Percentiles rank a stretch among this genome's conserved stretches.
phyloP scores from a whole-genome alignment of 257 asterid genomes.

The Marsdenia floribunda region DNA sequence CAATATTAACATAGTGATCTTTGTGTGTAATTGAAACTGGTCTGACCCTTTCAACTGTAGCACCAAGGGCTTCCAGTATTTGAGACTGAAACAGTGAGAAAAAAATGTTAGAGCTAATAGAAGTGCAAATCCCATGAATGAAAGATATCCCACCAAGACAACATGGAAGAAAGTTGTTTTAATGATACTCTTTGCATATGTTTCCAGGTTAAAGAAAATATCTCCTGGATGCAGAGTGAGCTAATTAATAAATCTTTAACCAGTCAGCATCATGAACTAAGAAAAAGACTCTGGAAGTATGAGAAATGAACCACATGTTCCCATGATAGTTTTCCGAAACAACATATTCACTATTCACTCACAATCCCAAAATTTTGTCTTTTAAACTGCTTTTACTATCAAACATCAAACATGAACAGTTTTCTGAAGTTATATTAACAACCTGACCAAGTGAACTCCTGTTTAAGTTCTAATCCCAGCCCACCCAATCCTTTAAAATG shows the following conservation, averaged over 20 bases:
- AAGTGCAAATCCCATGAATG: neutral
- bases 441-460: neutral
- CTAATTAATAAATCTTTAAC: neutral
- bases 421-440: neutral
- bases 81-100: constrained; percentile 56
- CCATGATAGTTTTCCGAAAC: neutral
- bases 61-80: constrained; percentile 90
- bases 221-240: neutral
- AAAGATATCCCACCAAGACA: neutral
- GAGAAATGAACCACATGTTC: neutral
- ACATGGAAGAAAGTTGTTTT: neutral
- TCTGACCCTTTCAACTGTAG: constrained; percentile 92
- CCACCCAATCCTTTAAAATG: neutral
- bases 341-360: neutral
- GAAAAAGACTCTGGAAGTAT: neutral
- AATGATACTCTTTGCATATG: neutral
- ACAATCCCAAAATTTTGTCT: too few relatives aligned
- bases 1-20: constrained; percentile 90
- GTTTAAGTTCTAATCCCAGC: neutral
- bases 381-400: neutral
- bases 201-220: neutral
- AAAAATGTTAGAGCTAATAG: neutral
- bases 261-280: neutral
- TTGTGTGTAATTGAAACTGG: constrained; percentile 92
- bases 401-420: neutral